Evolutionary conservation across 2,329 filamentous ascomycete genomes (phyloP).

Genomic region (Claviceps sp.): DNA sequence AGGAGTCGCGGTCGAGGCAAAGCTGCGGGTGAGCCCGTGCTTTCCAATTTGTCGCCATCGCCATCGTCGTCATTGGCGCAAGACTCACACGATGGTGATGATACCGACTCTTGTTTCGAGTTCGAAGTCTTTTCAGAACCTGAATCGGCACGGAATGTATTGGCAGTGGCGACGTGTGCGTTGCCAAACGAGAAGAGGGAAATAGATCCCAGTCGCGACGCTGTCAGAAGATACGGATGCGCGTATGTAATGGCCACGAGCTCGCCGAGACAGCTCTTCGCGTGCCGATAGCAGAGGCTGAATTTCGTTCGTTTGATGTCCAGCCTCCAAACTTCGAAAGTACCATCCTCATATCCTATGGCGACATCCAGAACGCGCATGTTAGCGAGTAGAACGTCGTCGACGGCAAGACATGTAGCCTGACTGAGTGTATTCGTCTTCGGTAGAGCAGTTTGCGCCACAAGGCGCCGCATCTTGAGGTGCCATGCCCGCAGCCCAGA

Average conservation of each 20-base stretch:
- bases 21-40: background rate
- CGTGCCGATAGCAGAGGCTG: slow-evolving; percentile 40
- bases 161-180: background rate
- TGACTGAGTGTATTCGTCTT: slow-evolving; percentile 10
- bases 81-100: background rate
- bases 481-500: slow-evolving; percentile 71
- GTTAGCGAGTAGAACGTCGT: slow-evolving; percentile 30
- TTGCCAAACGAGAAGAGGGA: slow-evolving; percentile 58
- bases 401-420: slow-evolving; percentile 56
- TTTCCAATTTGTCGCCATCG: no score
- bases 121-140: background rate
- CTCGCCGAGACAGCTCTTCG: slow-evolving; percentile 47
- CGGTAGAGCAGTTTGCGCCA: slow-evolving; percentile 35
- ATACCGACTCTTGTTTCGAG: background rate
- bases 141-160: background rate
- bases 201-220: slow-evolving; percentile 59
- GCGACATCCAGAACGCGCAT: slow-evolving; percentile 42
- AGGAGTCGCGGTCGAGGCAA: slow-evolving; percentile 36
- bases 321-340: slow-evolving; percentile 57
- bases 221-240: slow-evolving; percentile 65
- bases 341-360: slow-evolving; percentile 59
- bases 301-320: slow-evolving; percentile 31
- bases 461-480: slow-evolving; percentile 45
- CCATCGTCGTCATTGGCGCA: background rate
- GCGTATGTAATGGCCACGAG: slow-evolving; percentile 59